Base-by-base conservation (phyloP, 2,329 filamentous ascomycete species). In the Cladobotryum protrusum region DNA sequence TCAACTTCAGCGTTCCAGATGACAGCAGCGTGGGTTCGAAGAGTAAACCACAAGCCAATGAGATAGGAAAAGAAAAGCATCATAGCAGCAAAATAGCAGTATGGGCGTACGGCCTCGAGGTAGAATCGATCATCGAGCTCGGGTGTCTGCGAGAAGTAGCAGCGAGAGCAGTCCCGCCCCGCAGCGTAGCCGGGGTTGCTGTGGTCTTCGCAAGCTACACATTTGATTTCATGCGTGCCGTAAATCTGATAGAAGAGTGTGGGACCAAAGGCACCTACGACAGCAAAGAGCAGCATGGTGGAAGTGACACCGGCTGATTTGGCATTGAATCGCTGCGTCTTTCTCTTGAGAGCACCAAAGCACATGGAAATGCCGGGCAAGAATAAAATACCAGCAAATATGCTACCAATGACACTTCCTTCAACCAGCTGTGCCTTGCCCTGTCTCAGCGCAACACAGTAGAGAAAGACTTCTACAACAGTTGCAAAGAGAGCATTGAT, bases 401-500 rank as follows among this genome's bases (percentile, higher is more conserved):
- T 96, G 67, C 93, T 99, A 54, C 93, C 93, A 53, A 99, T 89
- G 59, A 99, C 90, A 69, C 91, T 96, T 45, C 93, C 93, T 68
- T 99, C 93, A 1, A 99, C 93, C 32, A 99, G 81, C 61, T 87
- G 85, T 2, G 86, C 86, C 68, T 99, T 99, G 56, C 93, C 93
- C 67, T 99, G 86, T 18, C 84, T 88, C 41, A 99, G 77, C 14
- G 93, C 93, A 48, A 97, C 84, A 64, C 93, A 97, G 71, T 99
- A 99, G 18, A 99, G 81, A 67, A 95, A 99, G 1, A 99, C 95
- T 65, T 99, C 93, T 9, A 99, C 93, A 18, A 99, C 78, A 2
- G 93, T 99, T 12, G 91, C 96, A 73, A 99, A 99, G 68, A 99
- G 95, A 43, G 93, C 93, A 61, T 99, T 99, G 73, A 97, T 88